Conservation (phyloP, 176 grass and related monocot species). For the Cymbopogon citratus region DNA sequence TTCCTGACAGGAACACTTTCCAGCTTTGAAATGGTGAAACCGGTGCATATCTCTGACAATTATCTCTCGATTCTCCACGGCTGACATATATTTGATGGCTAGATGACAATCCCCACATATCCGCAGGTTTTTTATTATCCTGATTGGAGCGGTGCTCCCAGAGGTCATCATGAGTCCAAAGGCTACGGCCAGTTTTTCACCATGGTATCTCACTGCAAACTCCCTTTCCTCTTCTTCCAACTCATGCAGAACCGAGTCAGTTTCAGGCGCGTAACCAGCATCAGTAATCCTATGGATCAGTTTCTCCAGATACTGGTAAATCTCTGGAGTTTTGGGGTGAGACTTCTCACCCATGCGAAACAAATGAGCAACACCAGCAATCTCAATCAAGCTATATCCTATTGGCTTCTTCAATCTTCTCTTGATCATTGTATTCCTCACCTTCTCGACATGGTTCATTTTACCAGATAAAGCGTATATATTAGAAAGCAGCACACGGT, state of each 20-base stretch:
- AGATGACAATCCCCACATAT: constrained; percentile 66
- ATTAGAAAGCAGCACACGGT: constrained; percentile 74
- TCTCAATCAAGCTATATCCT: constrained; percentile 75
- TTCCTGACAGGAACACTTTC: constrained; percentile 51
- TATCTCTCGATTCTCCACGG: constrained; percentile 52
- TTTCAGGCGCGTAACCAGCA: constrained; percentile 53
- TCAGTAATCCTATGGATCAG: constrained; percentile 46
- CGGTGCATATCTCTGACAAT: constrained; percentile 58
- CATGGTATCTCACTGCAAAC: constrained; percentile 51
- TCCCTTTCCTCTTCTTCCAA: constrained; percentile 77
- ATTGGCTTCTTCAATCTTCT: constrained; percentile 64
- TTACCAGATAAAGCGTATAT: constrained; percentile 72
- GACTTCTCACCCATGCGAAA: constrained; percentile 71
- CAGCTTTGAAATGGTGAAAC: constrained; percentile 65
- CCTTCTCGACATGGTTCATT: constrained; percentile 63
- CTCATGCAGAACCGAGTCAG: constrained; percentile 53
- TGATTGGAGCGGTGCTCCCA: constrained; percentile 24
- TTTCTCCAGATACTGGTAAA: constrained; percentile 55
- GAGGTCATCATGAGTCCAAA: constrained; percentile 54
- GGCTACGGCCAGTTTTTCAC: constrained; percentile 58
- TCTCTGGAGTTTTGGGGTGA: constrained; percentile 44
- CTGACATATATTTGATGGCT: constrained; percentile 60
- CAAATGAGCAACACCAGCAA: constrained; percentile 48
- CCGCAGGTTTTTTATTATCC: constrained; percentile 65
- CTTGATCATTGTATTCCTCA: constrained; percentile 52